These are phyloP conservation scores for Candida insectorum DNA, from an alignment of 805 yeast species.

Conservation along the genomic window DNA sequence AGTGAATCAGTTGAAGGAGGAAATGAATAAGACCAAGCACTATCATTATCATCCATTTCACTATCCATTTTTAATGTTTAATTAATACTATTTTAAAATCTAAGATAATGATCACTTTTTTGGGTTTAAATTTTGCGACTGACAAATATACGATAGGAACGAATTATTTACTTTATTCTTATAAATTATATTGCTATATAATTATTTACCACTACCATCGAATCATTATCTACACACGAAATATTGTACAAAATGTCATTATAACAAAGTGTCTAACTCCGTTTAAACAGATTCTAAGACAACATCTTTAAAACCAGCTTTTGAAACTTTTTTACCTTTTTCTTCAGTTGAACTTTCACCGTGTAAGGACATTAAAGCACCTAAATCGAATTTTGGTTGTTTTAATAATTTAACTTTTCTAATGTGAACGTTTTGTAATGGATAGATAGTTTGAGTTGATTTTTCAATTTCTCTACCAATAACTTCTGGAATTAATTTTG, in stretches of 20 bases:
- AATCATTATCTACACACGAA: not conserved
- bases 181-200: too few relatives aligned
- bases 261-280: too few relatives aligned
- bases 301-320: conserved; percentile 95
- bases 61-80: too few relatives aligned
- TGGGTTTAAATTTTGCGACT: not conserved
- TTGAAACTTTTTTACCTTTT: conserved; percentile 96
- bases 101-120: not conserved
- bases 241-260: too few relatives aligned
- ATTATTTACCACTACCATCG: too few relatives aligned
- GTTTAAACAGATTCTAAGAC: conserved; percentile 89
- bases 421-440: conserved; percentile 97
- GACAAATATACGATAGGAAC: not conserved
- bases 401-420: conserved; percentile 98
- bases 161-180: too few relatives aligned
- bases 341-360: conserved; percentile 89
- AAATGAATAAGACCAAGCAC: conserved; percentile 40
- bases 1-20: conserved; percentile 34
- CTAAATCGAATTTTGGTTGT: conserved; percentile 98
- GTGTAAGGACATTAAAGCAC: conserved; percentile 92
- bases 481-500: conserved; percentile 97
- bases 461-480: conserved; percentile 98
- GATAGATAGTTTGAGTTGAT: conserved; percentile 91
- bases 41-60: conserved; percentile 30
- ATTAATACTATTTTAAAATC: too few relatives aligned